Base-by-base conservation (phyloP, 31 red algal species). In the Bonnemaisonia californica region DNA sequence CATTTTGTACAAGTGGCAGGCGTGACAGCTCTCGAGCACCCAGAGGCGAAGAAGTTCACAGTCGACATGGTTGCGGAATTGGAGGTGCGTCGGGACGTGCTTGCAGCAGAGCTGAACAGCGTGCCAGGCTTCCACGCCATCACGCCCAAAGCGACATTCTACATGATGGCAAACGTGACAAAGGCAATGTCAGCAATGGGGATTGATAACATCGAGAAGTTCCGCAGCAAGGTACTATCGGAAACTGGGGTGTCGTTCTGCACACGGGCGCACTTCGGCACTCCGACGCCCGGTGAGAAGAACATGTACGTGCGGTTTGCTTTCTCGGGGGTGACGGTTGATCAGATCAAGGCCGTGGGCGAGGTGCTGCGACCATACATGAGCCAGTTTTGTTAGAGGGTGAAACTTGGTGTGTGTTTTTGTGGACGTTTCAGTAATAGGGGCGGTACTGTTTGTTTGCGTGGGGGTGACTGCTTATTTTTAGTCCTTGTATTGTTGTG, bases 1-100 rank as follows among this genome's bases (percentile, higher is more conserved):
- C 74, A 85, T 76, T 92, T 92, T 76, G 82, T 92, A 18, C 89
- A 92, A 54, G 76, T 81, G 57, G 89, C 89, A 16, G 89, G 89
- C 51, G 89, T 92, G n/a, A 86, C 89, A 2, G 89, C 89, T 7
- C 77, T 92, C 0, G 82, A 70, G 2, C 80, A 92, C 58, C 89
- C 89, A 11, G 89, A 78, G 19, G 89, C 89, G 0, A 66, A 76
- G 67, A 58, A 79, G 30, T 85, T 86, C 35, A 86, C 82, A 2
- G 70, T 57, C 32, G 82, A 92, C 54, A 92, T 92, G 89, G 82
- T 85, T 13, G 32, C 26, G n/a, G 75, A 86, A 13, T 71, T 86
- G 2, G 74, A 86, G 56, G 57, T 68, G 40, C 81, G 89, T 23
- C 74, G 88, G 16, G 88, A 91, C 41, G 71, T 91, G 47, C 37